phyloP scores from a whole-genome alignment of 495 filamentous ascomycete genomes.

The Penicillium coffeae region DNA sequence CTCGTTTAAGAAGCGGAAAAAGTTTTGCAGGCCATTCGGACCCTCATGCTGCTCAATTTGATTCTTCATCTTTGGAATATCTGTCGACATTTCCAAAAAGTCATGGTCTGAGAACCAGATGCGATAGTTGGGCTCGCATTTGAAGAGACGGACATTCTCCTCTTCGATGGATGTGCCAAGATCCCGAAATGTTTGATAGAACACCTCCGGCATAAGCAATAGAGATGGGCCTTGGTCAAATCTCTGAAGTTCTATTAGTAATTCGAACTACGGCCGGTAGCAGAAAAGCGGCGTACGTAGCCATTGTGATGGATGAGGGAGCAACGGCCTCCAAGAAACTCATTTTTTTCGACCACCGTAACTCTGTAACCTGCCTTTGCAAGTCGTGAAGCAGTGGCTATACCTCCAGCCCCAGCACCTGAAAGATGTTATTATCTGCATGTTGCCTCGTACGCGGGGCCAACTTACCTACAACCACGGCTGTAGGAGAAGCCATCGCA shows the following conservation, averaged over 20 bases:
- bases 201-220: conserved; percentile 62
- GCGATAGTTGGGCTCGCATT: conserved; percentile 69
- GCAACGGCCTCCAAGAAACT: neutral
- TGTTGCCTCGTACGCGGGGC: neutral
- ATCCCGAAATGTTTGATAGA: conserved; percentile 59
- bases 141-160: conserved; percentile 58
- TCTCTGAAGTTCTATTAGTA: conserved; percentile 32
- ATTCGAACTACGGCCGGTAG: too few relatives aligned
- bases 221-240: conserved; percentile 72
- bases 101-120: conserved; percentile 63
- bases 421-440: neutral
- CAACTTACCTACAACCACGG: neutral
- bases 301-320: neutral
- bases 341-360: neutral
- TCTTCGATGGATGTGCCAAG: conserved; percentile 55
- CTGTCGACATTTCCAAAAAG: conserved; percentile 54
- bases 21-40: conserved; percentile 58
- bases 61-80: conserved; percentile 59
- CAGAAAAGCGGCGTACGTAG: neutral
- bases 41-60: conserved; percentile 66
- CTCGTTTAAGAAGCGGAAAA: conserved; percentile 58
- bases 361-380: neutral
- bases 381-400: neutral
- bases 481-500: neutral
- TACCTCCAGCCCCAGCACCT: neutral